Evolutionary conservation across 1,284 basidiomycete genomes (phyloP).

Genomic region (Ganoderma boninense): DNA sequence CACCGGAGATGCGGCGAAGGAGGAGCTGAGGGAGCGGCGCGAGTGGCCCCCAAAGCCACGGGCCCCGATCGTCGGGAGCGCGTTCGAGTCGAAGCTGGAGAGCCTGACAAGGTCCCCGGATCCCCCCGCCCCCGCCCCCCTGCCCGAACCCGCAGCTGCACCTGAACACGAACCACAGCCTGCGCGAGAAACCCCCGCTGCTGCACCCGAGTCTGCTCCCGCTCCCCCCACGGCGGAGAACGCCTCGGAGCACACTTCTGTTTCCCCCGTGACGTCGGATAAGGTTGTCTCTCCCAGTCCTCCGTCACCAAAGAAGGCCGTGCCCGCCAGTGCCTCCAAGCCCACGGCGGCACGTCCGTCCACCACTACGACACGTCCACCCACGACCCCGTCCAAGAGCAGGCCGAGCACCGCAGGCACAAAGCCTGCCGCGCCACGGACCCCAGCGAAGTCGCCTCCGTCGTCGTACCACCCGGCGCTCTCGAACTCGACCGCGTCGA

Average conservation of each 20-base stretch:
- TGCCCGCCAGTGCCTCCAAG: constrained; percentile 26
- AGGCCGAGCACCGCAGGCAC: constrained; percentile 26
- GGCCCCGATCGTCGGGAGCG: constrained; percentile 16
- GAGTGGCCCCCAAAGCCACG: constrained; percentile 74
- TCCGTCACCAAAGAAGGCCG: constrained; percentile 38
- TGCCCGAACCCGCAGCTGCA: constrained; percentile 12
- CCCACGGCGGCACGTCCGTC: constrained; percentile 22
- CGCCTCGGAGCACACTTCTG: constrained; percentile 35
- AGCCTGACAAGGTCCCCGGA: constrained; percentile 21
- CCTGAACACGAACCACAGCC: constrained; percentile 22
- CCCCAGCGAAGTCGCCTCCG: constrained; percentile 40
- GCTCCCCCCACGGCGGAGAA: constrained; percentile 23
- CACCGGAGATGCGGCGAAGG: constrained; percentile 67
- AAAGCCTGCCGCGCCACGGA: constrained; percentile 36
- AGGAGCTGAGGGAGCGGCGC: constrained; percentile 70
- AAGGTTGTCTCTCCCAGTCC: constrained; percentile 25
- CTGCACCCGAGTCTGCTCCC: constrained; percentile 3
- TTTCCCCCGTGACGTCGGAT: constrained; percentile 25
- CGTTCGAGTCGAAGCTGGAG: constrained; percentile 20
- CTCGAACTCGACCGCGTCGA: constrained; percentile 32
- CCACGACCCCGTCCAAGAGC: constrained; percentile 40
- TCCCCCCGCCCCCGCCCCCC: constrained; percentile 12
- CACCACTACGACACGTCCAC: constrained; percentile 24
- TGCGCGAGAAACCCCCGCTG: constrained; percentile 18
- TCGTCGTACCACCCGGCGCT: constrained; percentile 37